A percentile compares a stretch with the other conserved stretches of the same genome.
Conservation (phyloP, 495 filamentous ascomycete species). For the Xylaria cubensis region DNA sequence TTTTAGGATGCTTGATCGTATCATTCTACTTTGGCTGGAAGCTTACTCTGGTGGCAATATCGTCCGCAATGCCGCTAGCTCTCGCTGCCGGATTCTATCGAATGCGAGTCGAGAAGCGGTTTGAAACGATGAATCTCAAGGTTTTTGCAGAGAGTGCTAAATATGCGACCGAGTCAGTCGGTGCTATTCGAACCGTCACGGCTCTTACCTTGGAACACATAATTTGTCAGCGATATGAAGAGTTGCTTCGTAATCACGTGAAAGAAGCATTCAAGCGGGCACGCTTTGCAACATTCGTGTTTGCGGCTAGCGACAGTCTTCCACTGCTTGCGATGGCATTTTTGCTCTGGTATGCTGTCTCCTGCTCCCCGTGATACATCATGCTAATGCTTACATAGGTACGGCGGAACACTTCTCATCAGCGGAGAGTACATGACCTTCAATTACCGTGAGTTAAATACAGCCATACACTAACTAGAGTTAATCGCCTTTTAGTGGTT, state of each 20-base stretch:
- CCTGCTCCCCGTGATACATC: too few species aligned
- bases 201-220: conserved; percentile 61
- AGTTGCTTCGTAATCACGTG: conserved; percentile 58
- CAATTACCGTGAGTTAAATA: conserved; percentile 48
- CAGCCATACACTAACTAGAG: not conserved
- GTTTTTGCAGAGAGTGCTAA: conserved; percentile 63
- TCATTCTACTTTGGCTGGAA: conserved; percentile 66
- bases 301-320: conserved; percentile 58
- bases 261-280: conserved; percentile 58
- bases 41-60: conserved; percentile 57
- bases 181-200: conserved; percentile 63
- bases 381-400: conserved; percentile 34
- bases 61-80: conserved; percentile 58
- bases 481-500: conserved; percentile 44
- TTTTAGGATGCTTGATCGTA: conserved; percentile 56
- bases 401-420: conserved; percentile 52
- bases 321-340: conserved; percentile 62
- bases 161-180: conserved; percentile 63
- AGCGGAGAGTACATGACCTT: conserved; percentile 51
- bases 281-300: conserved; percentile 57
- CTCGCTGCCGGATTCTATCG: conserved; percentile 58
- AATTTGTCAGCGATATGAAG: conserved; percentile 56
- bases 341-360: conserved; percentile 59
- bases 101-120: conserved; percentile 59
- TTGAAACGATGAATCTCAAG: conserved; percentile 57